phyloP scores from a whole-genome alignment of 2,329 filamentous ascomycete genomes.

The Claviceps spartinae region DNA sequence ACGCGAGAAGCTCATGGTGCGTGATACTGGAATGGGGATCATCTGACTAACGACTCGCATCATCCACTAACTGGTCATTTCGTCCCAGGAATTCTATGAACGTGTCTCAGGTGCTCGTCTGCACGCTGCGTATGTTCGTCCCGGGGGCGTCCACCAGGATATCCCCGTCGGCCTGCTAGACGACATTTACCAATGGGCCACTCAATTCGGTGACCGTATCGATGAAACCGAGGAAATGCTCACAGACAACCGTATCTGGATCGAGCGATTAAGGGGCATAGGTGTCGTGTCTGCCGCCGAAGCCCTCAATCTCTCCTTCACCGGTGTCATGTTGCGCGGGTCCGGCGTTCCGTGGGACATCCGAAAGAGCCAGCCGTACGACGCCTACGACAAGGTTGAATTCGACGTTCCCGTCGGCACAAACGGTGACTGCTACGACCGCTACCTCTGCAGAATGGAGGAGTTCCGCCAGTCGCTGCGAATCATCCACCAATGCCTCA shows the following conservation, averaged over 20 bases:
- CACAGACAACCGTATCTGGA: slow-evolving; percentile 99
- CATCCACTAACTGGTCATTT: background rate
- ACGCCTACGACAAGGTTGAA: slow-evolving; percentile 94
- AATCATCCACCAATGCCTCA: slow-evolving; percentile 97
- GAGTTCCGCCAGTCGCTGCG: slow-evolving; percentile 97
- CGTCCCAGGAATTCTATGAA: slow-evolving; percentile 91
- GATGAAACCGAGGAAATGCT: slow-evolving; percentile 98
- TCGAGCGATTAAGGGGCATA: slow-evolving; percentile 77
- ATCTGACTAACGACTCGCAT: too few species aligned
- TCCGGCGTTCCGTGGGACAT: slow-evolving; percentile 94
- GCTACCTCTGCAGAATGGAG: slow-evolving; percentile 98
- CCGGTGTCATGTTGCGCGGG: slow-evolving; percentile 93
- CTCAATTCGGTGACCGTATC: slow-evolving; percentile 94
- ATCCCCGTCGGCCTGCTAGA: slow-evolving; percentile 86
- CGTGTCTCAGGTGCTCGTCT: slow-evolving; percentile 96
- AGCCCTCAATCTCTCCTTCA: slow-evolving; percentile 94
- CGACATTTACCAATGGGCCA: slow-evolving; percentile 99
- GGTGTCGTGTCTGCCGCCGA: slow-evolving; percentile 86
- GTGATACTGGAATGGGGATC: slow-evolving; percentile 13
- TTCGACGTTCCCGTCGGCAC: slow-evolving; percentile 95
- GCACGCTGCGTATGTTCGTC: slow-evolving; percentile 91
- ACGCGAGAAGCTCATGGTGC: slow-evolving; percentile 98
- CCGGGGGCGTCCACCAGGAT: slow-evolving; percentile 92
- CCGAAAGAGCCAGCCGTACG: slow-evolving; percentile 92
- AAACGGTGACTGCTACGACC: slow-evolving; percentile 98